A percentile compares a stretch with the other conserved stretches of the same genome.
phyloP scores from a whole-genome alignment of 768 basidiomycete genomes.

The Russula brevipes region DNA sequence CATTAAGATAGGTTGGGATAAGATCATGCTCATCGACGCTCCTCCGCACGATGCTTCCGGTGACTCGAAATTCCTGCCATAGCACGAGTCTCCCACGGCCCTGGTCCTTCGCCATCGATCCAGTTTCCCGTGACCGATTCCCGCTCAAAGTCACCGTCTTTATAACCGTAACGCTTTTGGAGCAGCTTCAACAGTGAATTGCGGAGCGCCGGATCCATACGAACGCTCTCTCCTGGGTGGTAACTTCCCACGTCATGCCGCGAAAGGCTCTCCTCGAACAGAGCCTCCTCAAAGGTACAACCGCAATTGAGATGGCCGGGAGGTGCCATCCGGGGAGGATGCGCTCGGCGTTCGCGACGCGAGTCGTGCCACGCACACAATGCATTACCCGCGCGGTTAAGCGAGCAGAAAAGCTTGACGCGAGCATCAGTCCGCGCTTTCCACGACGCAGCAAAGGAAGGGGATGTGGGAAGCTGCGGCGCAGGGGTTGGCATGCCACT shows the following conservation, averaged over 20 bases:
- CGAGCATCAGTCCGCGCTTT: constrained; percentile 69
- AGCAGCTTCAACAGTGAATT: constrained; percentile 74
- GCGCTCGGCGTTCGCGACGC: constrained; percentile 69
- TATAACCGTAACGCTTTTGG: constrained; percentile 68
- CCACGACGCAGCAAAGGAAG: constrained; percentile 59
- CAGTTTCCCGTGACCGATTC: constrained; percentile 60
- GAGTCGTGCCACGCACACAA: constrained; percentile 91
- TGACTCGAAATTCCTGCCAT: constrained; percentile 35
- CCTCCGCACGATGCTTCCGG: constrained; percentile 36
- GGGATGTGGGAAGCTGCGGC: constrained; percentile 36
- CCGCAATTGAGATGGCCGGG: constrained; percentile 78
- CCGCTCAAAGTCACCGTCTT: constrained; percentile 82
- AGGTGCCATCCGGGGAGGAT: constrained; percentile 78
- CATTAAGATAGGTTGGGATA: constrained; percentile 2
- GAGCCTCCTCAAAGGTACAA: constrained; percentile 76
- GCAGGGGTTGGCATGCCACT: constrained; percentile 31
- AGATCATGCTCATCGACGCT: constrained; percentile 33
- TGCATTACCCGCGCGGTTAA: constrained; percentile 84
- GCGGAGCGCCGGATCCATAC: constrained; percentile 84
- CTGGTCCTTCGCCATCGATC: constrained; percentile 60
- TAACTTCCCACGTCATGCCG: constrained; percentile 79
- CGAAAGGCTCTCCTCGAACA: constrained; percentile 80
- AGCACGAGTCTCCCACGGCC: constrained; percentile 57
- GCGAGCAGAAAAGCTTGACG: constrained; percentile 64
- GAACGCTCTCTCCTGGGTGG: constrained; percentile 75